Conservation (phyloP, 768 basidiomycete genomes). For the Wakefieldia striispora region DNA sequence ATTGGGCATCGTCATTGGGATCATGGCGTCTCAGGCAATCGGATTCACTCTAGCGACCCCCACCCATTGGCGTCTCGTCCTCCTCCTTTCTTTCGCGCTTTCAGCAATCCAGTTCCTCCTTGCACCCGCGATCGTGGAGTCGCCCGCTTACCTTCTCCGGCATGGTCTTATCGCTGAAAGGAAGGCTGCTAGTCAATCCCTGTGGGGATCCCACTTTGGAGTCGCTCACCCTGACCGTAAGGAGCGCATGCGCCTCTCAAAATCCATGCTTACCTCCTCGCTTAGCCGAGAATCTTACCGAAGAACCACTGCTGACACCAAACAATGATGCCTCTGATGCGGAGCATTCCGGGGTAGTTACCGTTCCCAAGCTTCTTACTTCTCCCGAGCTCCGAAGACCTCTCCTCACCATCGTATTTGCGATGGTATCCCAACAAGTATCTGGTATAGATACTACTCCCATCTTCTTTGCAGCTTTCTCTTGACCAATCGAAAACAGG, state of each 20-base stretch:
- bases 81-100: constrained; percentile 58
- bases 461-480: neutral
- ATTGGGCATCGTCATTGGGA: constrained; percentile 78
- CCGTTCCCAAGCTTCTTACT: constrained; percentile 51
- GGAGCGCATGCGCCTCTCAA: constrained; percentile 4
- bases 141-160: constrained; percentile 62
- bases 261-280: constrained; percentile 1
- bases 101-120: constrained; percentile 56
- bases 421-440: constrained; percentile 76
- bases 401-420: constrained; percentile 62
- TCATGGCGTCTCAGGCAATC: constrained; percentile 80
- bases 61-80: constrained; percentile 65
- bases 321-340: constrained; percentile 12
- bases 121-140: constrained; percentile 59
- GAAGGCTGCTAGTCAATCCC: constrained; percentile 39
- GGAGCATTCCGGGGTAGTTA: constrained; percentile 36
- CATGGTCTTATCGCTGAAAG: constrained; percentile 50
- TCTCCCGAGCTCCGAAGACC: constrained; percentile 58
- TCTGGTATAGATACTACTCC: constrained; percentile 49
- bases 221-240: constrained; percentile 25
- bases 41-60: constrained; percentile 73
- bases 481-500: constrained; percentile 39
- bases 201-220: constrained; percentile 51
- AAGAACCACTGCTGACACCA: constrained; percentile 26
- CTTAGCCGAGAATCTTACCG: constrained; percentile 26